These are phyloP conservation scores for Dovyalis caffra DNA, from an alignment of 345 rosid genomes.

Conservation along the genomic window DNA sequence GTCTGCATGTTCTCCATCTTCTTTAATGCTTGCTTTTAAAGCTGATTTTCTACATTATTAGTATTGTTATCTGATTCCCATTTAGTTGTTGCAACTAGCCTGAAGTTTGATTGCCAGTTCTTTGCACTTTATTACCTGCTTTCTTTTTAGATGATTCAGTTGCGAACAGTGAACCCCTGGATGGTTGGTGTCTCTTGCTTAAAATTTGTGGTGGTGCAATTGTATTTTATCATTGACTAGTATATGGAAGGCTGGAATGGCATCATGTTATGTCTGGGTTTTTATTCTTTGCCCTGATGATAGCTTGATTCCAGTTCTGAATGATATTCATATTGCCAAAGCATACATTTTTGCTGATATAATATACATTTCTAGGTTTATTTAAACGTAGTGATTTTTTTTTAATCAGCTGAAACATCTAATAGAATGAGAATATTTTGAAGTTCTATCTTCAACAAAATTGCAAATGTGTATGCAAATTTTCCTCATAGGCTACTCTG, in stretches of 20 bases:
- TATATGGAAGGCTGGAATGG: neutral
- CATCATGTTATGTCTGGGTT: neutral
- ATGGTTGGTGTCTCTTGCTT: neutral
- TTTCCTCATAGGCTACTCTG: neutral
- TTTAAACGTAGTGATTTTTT: neutral
- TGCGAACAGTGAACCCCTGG: neutral
- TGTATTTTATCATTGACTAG: neutral
- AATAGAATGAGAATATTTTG: neutral
- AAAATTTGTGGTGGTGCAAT: neutral
- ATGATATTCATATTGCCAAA: neutral
- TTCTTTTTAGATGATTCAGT: neutral
- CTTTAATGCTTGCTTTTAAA: neutral
- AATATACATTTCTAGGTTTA: neutral
- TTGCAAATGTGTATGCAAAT: neutral
- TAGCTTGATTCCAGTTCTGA: neutral
- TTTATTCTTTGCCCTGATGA: neutral
- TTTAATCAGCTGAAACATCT: neutral
- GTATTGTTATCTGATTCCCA: neutral
- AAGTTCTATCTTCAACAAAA: neutral
- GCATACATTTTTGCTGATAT: neutral
- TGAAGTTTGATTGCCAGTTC: neutral
- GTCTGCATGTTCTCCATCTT: conserved; percentile 35
- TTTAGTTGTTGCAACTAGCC: neutral
- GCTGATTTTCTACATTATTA: neutral
- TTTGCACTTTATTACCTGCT: neutral